A percentile compares a stretch with the other conserved stretches of the same genome.
Conservation (phyloP, 495 filamentous ascomycete genomes). For the Penicillium bialowiezense region DNA sequence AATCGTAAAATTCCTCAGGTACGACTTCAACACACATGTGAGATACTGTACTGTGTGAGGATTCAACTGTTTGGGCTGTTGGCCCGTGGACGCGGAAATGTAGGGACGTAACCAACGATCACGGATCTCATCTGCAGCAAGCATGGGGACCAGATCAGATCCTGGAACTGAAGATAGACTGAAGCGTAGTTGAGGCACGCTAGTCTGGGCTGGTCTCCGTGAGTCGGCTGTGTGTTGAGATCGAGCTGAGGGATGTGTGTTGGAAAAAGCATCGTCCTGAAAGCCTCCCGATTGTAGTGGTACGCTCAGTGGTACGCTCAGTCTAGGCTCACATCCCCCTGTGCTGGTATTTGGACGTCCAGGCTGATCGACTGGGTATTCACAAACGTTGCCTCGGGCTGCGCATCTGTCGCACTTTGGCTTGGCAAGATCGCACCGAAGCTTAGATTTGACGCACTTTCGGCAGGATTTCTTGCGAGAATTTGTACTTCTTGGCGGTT, state of each 20-base stretch:
- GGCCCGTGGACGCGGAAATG: conserved; percentile 29
- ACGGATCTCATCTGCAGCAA: conserved; percentile 37
- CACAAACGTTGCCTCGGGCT: conserved; percentile 24
- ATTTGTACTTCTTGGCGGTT: background rate
- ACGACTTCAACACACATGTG: conserved; percentile 37
- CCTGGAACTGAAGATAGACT: conserved; percentile 3
- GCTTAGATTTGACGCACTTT: conserved; percentile 35
- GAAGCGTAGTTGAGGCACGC: background rate
- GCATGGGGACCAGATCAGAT: conserved; percentile 26
- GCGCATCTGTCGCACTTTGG: conserved; percentile 38
- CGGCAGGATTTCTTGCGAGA: conserved; percentile 33
- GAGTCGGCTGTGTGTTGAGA: no score
- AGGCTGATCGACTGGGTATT: conserved; percentile 18
- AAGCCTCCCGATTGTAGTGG: no score
- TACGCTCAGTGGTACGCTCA: no score
- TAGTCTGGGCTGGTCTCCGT: no score
- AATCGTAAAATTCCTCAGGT: conserved; percentile 27
- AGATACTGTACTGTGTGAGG: conserved; percentile 35
- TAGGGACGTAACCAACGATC: conserved; percentile 37
- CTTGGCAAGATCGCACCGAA: conserved; percentile 32
- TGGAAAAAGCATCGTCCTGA: no score
- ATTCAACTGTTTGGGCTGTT: conserved; percentile 35
- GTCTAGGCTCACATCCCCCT: no score
- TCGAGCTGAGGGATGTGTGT: background rate
- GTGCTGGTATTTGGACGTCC: background rate